These are phyloP conservation scores for Phytophthora quininea DNA, from an alignment of 352 stramenopile genomes.

Conservation along the genomic window DNA sequence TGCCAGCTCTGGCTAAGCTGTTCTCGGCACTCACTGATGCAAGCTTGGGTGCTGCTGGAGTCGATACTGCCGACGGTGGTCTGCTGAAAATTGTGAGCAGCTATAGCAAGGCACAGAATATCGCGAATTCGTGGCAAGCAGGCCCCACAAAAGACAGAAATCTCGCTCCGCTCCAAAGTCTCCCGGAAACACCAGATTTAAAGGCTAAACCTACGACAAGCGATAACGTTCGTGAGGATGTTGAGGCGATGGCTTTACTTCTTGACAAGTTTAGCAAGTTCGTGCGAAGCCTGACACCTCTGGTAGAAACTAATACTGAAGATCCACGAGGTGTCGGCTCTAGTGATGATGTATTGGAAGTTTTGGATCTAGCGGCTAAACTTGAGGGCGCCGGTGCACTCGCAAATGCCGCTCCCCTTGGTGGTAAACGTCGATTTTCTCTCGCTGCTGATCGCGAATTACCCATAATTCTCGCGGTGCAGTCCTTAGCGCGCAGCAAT, in stretches of 20 bases:
- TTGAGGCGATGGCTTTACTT: constrained; percentile 49
- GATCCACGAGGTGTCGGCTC: constrained; percentile 12
- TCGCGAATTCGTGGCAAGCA: constrained; percentile 19
- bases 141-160: constrained; percentile 11
- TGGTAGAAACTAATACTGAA: constrained; percentile 37
- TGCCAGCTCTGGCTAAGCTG: constrained; percentile 47
- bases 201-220: background rate
- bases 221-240: constrained; percentile 30
- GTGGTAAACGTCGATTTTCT: constrained; percentile 31
- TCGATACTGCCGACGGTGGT: constrained; percentile 26
- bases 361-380: constrained; percentile 66
- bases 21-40: constrained; percentile 47
- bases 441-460: constrained; percentile 36
- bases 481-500: constrained; percentile 42
- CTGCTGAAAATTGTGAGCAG: constrained; percentile 18
- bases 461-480: constrained; percentile 45
- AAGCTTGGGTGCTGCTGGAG: constrained; percentile 47
- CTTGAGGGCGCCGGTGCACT: constrained; percentile 41
- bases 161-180: constrained; percentile 1
- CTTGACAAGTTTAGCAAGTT: constrained; percentile 67
- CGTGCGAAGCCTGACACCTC: constrained; percentile 56
- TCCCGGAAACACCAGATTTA: background rate
- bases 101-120: constrained; percentile 16
- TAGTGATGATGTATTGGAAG: constrained; percentile 41
- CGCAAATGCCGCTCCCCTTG: constrained; percentile 3